Percentiles rank a stretch among this genome's conserved stretches.
These are phyloP conservation scores for Bipolaris victoriae DNA, from an alignment of 2,329 filamentous ascomycete genomes.

Conservation along the genomic window DNA sequence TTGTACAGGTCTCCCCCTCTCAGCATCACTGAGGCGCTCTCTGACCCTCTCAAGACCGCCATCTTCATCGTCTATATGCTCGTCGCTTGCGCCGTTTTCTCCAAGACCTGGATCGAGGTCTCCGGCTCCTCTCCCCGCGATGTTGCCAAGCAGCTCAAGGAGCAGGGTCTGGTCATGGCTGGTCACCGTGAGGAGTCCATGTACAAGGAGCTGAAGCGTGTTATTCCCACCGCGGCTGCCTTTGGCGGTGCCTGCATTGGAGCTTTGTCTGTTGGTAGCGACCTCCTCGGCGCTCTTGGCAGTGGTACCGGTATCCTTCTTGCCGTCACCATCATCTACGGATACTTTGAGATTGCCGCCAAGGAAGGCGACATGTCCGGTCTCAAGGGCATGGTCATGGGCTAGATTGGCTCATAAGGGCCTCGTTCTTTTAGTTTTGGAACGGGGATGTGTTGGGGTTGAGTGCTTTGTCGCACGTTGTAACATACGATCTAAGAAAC, in stretches of 20 bases:
- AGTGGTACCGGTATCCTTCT: constrained; percentile 97
- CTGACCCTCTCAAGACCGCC: constrained; percentile 95
- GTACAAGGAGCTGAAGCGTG: constrained; percentile 99
- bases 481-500: constrained; percentile 20
- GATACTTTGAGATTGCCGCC: constrained; percentile 98
- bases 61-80: constrained; percentile 99
- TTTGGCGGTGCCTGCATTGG: constrained; percentile 99
- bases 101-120: constrained; percentile 99
- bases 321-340: constrained; percentile 99
- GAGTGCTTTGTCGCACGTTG: constrained; percentile 18
- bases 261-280: constrained; percentile 91
- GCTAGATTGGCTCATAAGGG: constrained; percentile 39
- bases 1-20: constrained; percentile 74
- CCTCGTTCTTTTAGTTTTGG: constrained; percentile 9
- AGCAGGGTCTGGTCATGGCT: constrained; percentile 98
- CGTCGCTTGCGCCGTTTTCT: constrained; percentile 95
- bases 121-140: constrained; percentile 97
- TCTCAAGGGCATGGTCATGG: constrained; percentile 69
- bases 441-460: constrained; percentile 4
- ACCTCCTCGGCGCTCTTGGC: constrained; percentile 93
- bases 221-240: constrained; percentile 96
- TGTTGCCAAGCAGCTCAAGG: constrained; percentile 99
- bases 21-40: constrained; percentile 94
- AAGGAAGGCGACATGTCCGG: constrained; percentile 96
- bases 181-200: constrained; percentile 99